Evolutionary conservation across 345 rosid genomes (phyloP).

Genomic region (Syzygium oleosum): DNA sequence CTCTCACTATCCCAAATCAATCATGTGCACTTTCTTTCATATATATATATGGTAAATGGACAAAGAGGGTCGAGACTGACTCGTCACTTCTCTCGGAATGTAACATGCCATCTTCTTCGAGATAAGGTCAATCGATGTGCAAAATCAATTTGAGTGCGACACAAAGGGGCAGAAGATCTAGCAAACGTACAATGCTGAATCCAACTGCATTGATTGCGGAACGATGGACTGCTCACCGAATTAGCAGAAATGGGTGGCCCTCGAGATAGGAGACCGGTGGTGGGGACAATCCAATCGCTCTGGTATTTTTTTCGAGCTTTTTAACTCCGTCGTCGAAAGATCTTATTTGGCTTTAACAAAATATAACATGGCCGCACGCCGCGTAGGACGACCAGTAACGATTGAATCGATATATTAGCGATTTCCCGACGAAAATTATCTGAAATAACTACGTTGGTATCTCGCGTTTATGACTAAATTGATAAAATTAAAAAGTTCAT

Average conservation of each 20-base stretch:
- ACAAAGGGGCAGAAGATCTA: background rate
- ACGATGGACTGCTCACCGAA: background rate
- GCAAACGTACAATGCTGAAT: background rate
- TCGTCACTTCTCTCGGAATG: background rate
- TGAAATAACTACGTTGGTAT: fast-evolving
- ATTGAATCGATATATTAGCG: background rate
- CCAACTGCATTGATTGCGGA: background rate
- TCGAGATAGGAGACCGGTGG: background rate
- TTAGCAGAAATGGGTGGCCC: background rate
- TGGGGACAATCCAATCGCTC: background rate
- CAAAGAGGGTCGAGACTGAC: background rate
- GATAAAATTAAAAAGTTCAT: fast-evolving
- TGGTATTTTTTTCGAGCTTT: background rate
- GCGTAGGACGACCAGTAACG: fast-evolving
- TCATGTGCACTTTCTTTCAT: background rate
- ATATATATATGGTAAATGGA: background rate
- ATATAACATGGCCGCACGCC: fast-evolving
- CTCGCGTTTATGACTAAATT: background rate
- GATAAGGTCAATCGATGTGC: background rate
- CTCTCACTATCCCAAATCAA: background rate
- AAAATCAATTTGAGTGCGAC: background rate
- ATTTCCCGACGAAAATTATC: background rate
- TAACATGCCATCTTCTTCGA: background rate
- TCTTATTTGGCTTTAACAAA: background rate
- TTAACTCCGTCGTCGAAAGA: background rate